These are phyloP conservation scores for Alnus rubra DNA, from an alignment of 306 rosid genomes.

Conservation along the genomic window DNA sequence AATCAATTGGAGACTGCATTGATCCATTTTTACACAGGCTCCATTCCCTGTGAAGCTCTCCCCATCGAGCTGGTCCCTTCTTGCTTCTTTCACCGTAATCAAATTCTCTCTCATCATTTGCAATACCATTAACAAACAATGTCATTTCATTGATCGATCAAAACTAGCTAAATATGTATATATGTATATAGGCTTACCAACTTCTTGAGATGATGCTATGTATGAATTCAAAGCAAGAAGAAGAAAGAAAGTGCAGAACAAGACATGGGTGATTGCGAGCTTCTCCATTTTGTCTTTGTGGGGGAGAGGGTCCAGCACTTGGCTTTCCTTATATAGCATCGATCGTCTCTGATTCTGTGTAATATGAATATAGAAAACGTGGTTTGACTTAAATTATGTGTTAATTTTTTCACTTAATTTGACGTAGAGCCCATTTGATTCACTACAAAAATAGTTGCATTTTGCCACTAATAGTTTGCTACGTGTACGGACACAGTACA, in stretches of 20 bases:
- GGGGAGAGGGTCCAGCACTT: background rate
- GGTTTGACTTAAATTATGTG: too few species aligned
- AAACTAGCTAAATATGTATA: too few species aligned
- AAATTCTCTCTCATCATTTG: constrained; percentile 65
- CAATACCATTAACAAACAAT: background rate
- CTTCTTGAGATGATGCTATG: constrained; percentile 46
- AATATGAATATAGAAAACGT: background rate
- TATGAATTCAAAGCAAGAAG: constrained; percentile 29
- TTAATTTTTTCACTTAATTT: too few species aligned
- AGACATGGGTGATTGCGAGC: constrained; percentile 2
- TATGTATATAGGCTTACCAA: constrained; percentile 39
- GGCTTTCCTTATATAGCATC: background rate
- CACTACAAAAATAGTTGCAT: too few species aligned
- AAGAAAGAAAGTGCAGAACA: constrained; percentile 34
- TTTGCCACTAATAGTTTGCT: too few species aligned
- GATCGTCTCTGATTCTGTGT: background rate
- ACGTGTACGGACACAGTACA: too few species aligned
- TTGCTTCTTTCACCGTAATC: constrained; percentile 36
- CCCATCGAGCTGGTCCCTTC: constrained; percentile 71
- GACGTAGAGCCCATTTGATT: background rate
- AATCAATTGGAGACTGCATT: constrained; percentile 79
- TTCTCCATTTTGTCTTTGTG: constrained; percentile 28
- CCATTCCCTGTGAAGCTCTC: constrained; percentile 61
- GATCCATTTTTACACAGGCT: constrained; percentile 47
- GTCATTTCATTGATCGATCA: too few species aligned